phyloP scores from a whole-genome alignment of 768 basidiomycete genomes.

The Russula earlei region DNA sequence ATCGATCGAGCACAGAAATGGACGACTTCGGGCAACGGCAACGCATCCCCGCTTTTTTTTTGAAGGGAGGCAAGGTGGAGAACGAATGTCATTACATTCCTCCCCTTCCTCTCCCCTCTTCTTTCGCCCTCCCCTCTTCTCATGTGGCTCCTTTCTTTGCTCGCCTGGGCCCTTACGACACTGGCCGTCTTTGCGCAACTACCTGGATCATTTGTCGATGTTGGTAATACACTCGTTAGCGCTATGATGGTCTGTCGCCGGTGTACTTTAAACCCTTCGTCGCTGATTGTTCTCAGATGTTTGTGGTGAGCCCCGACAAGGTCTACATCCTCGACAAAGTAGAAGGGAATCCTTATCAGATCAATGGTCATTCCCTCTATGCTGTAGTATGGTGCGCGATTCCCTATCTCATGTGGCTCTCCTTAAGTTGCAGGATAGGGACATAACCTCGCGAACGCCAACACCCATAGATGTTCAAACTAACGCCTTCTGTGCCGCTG shows the following conservation, averaged over 20 bases:
- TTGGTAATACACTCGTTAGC: slow-evolving; percentile 35
- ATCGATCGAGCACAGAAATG: no score
- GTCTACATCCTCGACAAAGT: slow-evolving; percentile 92
- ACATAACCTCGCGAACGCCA: slow-evolving; percentile 48
- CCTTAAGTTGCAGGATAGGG: slow-evolving; percentile 32
- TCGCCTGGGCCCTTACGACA: no score
- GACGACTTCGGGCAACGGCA: no score
- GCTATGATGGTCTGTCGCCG: slow-evolving; percentile 43
- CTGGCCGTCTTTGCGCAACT: no score
- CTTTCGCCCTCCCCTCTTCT: no score
- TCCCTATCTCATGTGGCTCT: not conserved
- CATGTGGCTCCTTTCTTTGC: no score
- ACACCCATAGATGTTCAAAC: slow-evolving; percentile 62
- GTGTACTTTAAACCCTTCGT: not conserved
- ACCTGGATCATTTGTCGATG: no score
- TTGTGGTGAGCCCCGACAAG: slow-evolving; percentile 68
- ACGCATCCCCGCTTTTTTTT: no score
- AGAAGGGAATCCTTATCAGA: slow-evolving; percentile 58
- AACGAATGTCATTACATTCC: no score
- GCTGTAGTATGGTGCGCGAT: slow-evolving; percentile 51
- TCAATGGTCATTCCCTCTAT: slow-evolving; percentile 68
- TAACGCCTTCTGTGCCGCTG: slow-evolving; percentile 76
- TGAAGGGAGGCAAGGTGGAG: no score
- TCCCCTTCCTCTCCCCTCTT: no score
- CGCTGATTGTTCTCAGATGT: slow-evolving; percentile 41